Percentiles rank a stretch among this genome's conserved stretches.
Evolutionary conservation across 768 basidiomycete species (phyloP).

Genomic region (Phaeotremella fagi): DNA sequence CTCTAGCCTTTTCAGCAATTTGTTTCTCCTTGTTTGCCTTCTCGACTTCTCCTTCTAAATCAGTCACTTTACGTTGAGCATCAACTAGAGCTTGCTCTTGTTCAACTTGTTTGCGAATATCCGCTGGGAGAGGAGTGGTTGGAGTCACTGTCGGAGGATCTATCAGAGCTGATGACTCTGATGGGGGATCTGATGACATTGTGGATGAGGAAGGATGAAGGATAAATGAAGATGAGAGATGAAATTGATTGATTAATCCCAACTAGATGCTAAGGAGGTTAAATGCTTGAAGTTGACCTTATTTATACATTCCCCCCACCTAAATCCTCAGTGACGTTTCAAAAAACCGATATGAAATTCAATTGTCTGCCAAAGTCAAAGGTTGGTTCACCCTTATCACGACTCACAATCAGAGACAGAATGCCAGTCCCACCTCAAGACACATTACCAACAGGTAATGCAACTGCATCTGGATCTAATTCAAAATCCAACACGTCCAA

Average conservation of each 20-base stretch:
- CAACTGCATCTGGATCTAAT: conserved; percentile 16
- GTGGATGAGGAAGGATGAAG: not conserved
- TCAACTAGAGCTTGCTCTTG: conserved; percentile 39
- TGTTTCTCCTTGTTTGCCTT: conserved; percentile 64
- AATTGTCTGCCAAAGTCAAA: no score
- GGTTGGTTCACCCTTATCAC: not conserved
- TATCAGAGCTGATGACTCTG: not conserved
- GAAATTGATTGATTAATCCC: not conserved
- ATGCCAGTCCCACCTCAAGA: conserved; percentile 37
- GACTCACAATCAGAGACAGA: not conserved
- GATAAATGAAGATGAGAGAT: not conserved
- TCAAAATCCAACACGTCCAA: conserved; percentile 4
- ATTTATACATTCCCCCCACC: no score
- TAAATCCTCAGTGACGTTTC: no score
- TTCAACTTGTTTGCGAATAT: conserved; percentile 37
- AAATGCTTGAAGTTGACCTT: not conserved
- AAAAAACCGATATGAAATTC: no score
- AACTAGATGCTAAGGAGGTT: not conserved
- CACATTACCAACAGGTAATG: conserved; percentile 14
- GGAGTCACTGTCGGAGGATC: not conserved
- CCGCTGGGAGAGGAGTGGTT: conserved; percentile 6
- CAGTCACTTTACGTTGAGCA: conserved; percentile 24
- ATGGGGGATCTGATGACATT: not conserved
- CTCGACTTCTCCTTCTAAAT: conserved; percentile 54
- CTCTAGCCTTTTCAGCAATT: conserved; percentile 51